Evolutionary conservation across 345 rosid species (phyloP), one percentile per base, ranked within the genome.

Genomic region (Cochlearia excelsa): DNA sequence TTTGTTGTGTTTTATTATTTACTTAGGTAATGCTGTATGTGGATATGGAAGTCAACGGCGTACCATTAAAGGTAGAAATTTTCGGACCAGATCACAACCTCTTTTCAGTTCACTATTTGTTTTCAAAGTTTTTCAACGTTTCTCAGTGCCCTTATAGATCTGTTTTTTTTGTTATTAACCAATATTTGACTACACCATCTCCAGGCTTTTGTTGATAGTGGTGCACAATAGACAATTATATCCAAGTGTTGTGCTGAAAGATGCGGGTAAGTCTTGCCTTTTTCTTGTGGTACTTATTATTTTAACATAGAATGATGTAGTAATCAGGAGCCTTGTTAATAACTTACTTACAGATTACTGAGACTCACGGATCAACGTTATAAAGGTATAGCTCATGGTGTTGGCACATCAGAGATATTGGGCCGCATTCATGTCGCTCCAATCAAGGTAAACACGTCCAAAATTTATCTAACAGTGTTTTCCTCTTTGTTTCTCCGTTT

Each of bases 181-280:
- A 26, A 27, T 59, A 40, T 46, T 27, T 47, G 41, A 31, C 27
- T 9, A 41, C 23, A 16, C 23, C 47, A 59, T 65, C 71, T 65
- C 66, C 81, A 93, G 99, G 99, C 97, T 57, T 93, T 93, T 49
- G 94, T 93, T 74, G 97, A 93, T 76, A 89, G 97, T 70, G 97
- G 99, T 69, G 99, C 99, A 40, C 95, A 93, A 73, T 89, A 97
- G 2, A 93, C 99, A 43, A 93, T 93, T 64, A 93, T 93, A 74
- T 93, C 99, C 69, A 89, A 87, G 84, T 85, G 82, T 72, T 93
- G 99, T 80, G 99, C 97, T 16, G 97, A 93, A 78, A 86, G 81
- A 59, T 87, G 86, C 57, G 95, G 97, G 99, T 93, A 79, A 69
- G 80, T 78, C 11, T 59, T 61, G 9, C 57, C 16, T 7, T 44